A percentile compares a stretch with the other conserved stretches of the same genome.
Evolutionary conservation across 192 early-diverging fungal species (phyloP).

Genomic region (Podila minutissima): DNA sequence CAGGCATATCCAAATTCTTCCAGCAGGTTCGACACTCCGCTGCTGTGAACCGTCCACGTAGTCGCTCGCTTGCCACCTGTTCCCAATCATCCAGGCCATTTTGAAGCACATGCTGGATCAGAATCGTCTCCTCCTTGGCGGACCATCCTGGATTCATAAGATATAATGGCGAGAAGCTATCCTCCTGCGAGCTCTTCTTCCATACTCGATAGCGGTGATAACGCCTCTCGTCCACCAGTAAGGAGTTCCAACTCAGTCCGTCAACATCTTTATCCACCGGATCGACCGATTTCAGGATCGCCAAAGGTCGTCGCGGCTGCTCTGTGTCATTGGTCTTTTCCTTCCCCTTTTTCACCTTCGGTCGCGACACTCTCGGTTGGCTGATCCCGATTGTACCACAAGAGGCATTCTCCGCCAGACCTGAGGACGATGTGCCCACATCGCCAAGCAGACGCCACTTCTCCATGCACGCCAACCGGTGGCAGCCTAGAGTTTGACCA

Average conservation of each 20-base stretch:
- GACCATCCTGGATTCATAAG: constrained; percentile 40
- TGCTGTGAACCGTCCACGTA: constrained; percentile 5
- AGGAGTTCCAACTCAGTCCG: constrained; percentile 17
- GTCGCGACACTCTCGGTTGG: too few species aligned
- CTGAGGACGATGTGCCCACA: background rate
- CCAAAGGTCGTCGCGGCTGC: constrained; percentile 1
- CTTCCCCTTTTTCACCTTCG: background rate
- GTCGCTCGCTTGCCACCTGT: background rate
- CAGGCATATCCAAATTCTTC: constrained; percentile 39
- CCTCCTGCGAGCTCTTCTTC: constrained; percentile 8
- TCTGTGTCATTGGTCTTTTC: background rate
- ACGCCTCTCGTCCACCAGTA: constrained; percentile 14
- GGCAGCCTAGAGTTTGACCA: constrained; percentile 12
- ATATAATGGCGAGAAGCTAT: constrained; percentile 16
- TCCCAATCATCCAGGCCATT: constrained; percentile 29
- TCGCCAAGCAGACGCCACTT: constrained; percentile 17
- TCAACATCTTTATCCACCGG: constrained; percentile 19
- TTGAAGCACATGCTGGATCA: constrained; percentile 32
- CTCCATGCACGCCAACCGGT: constrained; percentile 38
- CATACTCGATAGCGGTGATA: constrained; percentile 12
- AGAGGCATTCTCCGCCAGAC: background rate
- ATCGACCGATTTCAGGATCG: constrained; percentile 1
- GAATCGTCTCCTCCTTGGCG: constrained; percentile 24
- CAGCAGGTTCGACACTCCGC: constrained; percentile 28
- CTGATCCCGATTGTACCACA: too few species aligned